Conservation (phyloP, 2,329 filamentous ascomycete genomes). For the Cordyceps tenuipes region DNA sequence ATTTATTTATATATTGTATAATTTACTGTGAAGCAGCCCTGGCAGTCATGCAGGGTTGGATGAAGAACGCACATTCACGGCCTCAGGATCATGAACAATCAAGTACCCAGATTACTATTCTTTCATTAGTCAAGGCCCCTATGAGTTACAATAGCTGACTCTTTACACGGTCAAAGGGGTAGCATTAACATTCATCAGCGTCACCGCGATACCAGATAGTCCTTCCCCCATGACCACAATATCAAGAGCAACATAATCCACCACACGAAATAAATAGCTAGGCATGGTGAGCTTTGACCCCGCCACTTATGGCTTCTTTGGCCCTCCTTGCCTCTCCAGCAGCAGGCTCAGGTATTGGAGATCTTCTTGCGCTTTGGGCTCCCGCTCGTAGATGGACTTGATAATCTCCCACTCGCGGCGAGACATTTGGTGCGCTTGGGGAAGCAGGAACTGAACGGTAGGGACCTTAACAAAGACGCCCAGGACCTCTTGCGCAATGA, state of each 20-base stretch:
- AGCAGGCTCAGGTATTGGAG: constrained; percentile 47
- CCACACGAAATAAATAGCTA: not conserved
- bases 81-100: too few species aligned
- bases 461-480: constrained; percentile 54
- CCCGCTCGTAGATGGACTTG: constrained; percentile 55
- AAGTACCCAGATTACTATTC: too few species aligned
- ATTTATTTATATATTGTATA: too few species aligned
- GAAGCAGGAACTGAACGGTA: constrained; percentile 60
- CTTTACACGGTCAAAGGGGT: too few species aligned
- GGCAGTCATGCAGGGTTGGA: too few species aligned
- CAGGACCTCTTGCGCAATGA: constrained; percentile 53
- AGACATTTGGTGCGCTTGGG: constrained; percentile 60
- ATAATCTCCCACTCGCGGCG: constrained; percentile 69
- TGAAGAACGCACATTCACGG: too few species aligned
- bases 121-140: too few species aligned
- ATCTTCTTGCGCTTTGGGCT: constrained; percentile 57
- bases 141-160: too few species aligned
- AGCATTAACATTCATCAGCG: too few species aligned
- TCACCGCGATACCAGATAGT: too few species aligned
- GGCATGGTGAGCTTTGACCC: not conserved
- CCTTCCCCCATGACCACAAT: too few species aligned
- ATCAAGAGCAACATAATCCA: not conserved
- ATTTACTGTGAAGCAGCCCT: too few species aligned
- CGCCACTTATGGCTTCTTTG: not conserved
- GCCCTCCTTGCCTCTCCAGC: constrained; percentile 39